Conservation (phyloP, 1,139 yeast species). For the Protomyces inundatus region DNA sequence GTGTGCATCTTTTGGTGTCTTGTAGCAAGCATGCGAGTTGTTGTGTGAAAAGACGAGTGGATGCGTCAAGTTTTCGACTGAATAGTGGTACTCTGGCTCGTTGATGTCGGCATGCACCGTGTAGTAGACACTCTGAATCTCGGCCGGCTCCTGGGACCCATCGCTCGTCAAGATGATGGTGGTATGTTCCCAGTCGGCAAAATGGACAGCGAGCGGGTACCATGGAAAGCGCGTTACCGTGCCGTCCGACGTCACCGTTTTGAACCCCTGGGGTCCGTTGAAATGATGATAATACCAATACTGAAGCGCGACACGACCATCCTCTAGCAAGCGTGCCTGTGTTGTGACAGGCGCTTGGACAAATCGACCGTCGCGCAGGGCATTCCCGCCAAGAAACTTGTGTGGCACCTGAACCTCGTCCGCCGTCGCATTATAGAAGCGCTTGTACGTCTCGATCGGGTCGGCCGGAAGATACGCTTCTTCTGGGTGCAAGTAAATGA, state of each 20-base stretch:
- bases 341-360: conserved; percentile 24
- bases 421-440: conserved; percentile 11
- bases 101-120: conserved; percentile 26
- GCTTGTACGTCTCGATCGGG: conserved; percentile 1
- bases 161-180: conserved; percentile 8
- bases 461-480: conserved; percentile 22
- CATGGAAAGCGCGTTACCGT: conserved; percentile 17
- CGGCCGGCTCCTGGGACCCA: not conserved
- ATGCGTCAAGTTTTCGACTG: conserved; percentile 12
- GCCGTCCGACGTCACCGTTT: conserved; percentile 12
- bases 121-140: conserved; percentile 22
- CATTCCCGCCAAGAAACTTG: conserved; percentile 1
- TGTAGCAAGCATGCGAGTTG: conserved; percentile 20
- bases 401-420: conserved; percentile 19
- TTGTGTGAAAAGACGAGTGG: conserved; percentile 21
- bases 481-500: conserved; percentile 17
- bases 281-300: conserved; percentile 24
- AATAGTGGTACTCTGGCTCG: conserved; percentile 13
- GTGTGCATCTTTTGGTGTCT: conserved; percentile 18
- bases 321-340: conserved; percentile 17
- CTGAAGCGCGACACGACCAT: conserved; percentile 20
- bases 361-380: not conserved
- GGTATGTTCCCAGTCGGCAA: conserved; percentile 25
- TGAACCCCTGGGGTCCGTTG: conserved; percentile 24
- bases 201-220: conserved; percentile 24